Evolutionary conservation across 2,329 filamentous ascomycete species (phyloP).

Genomic region (Macrophomina pseudophaseolina): DNA sequence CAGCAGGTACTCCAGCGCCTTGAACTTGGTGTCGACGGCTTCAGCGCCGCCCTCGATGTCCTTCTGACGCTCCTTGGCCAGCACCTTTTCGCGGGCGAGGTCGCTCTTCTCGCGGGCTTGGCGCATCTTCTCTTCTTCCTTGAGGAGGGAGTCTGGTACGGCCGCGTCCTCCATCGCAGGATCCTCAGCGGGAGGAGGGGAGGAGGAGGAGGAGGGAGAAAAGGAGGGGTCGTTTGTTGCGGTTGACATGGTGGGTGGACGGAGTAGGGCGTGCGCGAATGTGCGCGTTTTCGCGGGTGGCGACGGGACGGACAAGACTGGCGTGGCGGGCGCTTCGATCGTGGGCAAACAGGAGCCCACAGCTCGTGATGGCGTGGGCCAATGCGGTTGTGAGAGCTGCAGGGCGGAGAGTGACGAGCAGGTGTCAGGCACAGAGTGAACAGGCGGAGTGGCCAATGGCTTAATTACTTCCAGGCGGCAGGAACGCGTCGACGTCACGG

Average conservation of each 20-base stretch:
- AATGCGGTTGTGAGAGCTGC: neutral
- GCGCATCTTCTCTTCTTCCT: slow-evolving; percentile 55
- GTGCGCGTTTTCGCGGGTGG: slow-evolving; percentile 7
- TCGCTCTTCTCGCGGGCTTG: slow-evolving; percentile 50
- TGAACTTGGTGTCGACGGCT: slow-evolving; percentile 56
- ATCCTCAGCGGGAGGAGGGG: slow-evolving; percentile 15
- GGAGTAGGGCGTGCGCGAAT: neutral
- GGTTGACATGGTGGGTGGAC: neutral
- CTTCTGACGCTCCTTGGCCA: slow-evolving; percentile 52
- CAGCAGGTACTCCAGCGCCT: slow-evolving; percentile 57
- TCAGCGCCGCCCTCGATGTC: slow-evolving; percentile 53
- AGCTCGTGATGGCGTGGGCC: neutral
- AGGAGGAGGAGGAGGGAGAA: neutral
- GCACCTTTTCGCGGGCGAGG: slow-evolving; percentile 49
- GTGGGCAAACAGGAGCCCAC: neutral
- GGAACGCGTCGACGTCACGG: slow-evolving; percentile 27
- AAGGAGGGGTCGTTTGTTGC: neutral
- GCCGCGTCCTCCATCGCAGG: slow-evolving; percentile 25
- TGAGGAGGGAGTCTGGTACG: slow-evolving; percentile 39
- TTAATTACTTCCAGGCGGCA: slow-evolving; percentile 18
- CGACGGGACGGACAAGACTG: neutral
- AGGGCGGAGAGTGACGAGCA: neutral
- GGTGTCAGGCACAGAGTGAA: neutral
- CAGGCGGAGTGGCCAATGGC: slow-evolving; percentile 24
- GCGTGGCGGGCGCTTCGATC: neutral